Evolutionary conservation across 345 rosid genomes (phyloP).

Genomic region (Erucastrum elatum): DNA sequence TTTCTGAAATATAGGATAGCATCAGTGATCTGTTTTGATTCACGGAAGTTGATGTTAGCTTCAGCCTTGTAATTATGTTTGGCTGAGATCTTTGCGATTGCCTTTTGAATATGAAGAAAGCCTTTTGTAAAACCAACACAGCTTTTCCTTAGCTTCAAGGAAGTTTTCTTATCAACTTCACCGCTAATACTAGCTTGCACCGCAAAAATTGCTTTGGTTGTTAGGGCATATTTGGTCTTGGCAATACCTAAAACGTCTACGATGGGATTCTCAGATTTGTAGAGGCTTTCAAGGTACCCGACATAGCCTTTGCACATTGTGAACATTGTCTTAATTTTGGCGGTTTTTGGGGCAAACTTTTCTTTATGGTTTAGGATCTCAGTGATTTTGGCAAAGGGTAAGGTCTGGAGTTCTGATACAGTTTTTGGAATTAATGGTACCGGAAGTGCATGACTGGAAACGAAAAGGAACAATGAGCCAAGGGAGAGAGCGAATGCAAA

Average conservation of each 20-base stretch:
- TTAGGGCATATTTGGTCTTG: conserved; percentile 22
- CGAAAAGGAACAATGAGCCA: conserved; percentile 20
- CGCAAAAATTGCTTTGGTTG: conserved; percentile 4
- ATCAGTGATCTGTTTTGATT: background rate
- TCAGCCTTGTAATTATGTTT: conserved; percentile 28
- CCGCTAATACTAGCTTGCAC: conserved; percentile 17
- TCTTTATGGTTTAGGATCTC: conserved; percentile 16
- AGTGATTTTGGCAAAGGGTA: conserved; percentile 25
- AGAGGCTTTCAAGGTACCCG: conserved; percentile 24
- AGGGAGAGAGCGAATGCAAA: conserved; percentile 17
- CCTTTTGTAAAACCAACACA: conserved; percentile 14
- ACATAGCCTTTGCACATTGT: conserved; percentile 29
- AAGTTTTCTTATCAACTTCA: conserved; percentile 17
- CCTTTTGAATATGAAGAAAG: conserved; percentile 13
- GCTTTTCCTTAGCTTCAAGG: conserved; percentile 10
- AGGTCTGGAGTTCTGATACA: conserved; percentile 20
- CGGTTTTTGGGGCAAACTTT: conserved; percentile 6
- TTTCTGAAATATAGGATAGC: conserved; percentile 10
- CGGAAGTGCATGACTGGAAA: conserved; percentile 1
- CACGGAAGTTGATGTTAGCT: conserved; percentile 3
- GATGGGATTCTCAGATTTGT: conserved; percentile 23
- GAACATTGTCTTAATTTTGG: conserved; percentile 26
- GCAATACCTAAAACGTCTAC: conserved; percentile 23
- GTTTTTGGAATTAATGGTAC: background rate
- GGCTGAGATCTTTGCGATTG: conserved; percentile 19